A percentile compares a stretch with the other conserved stretches of the same genome.
phyloP scores from a whole-genome alignment of 345 rosid species.

The Eucalyptus cloeziana region DNA sequence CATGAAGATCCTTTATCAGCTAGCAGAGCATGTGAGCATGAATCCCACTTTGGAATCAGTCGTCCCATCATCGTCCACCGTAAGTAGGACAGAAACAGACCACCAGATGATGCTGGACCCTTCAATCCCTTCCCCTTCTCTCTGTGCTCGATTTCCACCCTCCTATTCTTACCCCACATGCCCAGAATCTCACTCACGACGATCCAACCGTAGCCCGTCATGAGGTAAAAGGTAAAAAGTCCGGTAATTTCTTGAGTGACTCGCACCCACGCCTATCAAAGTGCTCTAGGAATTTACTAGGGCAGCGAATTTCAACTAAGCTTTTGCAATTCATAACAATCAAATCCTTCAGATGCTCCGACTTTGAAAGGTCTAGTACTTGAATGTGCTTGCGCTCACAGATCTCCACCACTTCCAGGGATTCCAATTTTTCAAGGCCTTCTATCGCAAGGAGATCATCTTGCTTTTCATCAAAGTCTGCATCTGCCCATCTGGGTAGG shows the following conservation, averaged over 20 bases:
- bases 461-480: no score
- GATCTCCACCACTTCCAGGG: accelerated
- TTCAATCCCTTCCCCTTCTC: no score
- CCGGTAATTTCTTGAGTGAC: neutral
- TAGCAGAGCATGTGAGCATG: no score
- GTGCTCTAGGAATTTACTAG: accelerated
- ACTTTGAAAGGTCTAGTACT: neutral
- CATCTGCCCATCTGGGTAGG: no score
- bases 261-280: accelerated
- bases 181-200: no score
- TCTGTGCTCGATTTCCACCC: no score
- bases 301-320: neutral
- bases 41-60: no score
- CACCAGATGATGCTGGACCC: no score
- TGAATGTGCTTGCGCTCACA: accelerated
- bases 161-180: no score
- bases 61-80: accelerated
- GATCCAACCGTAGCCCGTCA: no score
- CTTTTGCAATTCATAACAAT: accelerated
- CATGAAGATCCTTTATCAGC: no score
- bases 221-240: neutral
- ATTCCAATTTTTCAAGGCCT: neutral
- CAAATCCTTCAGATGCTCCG: accelerated
- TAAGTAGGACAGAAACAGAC: no score
- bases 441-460: neutral